Evolutionary conservation across 495 filamentous ascomycete species (phyloP), one percentile per base, ranked within the genome.

Genomic region (Penicillium manginii): DNA sequence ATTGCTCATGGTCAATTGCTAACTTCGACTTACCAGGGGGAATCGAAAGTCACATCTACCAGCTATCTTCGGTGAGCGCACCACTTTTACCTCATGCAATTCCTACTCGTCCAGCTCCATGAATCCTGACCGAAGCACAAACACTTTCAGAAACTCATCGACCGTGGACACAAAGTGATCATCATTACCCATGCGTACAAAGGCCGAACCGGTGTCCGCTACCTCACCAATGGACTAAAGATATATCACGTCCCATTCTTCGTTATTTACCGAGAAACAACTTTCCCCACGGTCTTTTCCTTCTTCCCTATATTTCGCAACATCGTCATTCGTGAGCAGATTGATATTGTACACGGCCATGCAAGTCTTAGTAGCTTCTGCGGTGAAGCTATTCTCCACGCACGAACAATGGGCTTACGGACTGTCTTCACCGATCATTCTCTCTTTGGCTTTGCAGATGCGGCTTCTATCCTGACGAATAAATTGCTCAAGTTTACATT

Each of bases 341-440:
- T 98, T 61, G 88, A 98, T 64, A 98, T 98, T 61, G 94, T 98
- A 1, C 94, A 98, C 74, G 96, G 96, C 29, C 94, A 98, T 76
- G 93, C 84, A 19, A 94, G 90, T 69, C 75, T 98, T 57, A 96
- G 91, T 61, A 96, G 84, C 67, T 81, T 98, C 48, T 97, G 94
- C 66, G 91, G 93, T 64, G 94, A 98, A 75, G 93, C 91, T 19
- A 96, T 98, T 59, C 78, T 98, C 22, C 94, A 98, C 76, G 94
- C 90, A 1, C 83, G 94, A 53, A 98, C 96, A 2, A 98, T 98
- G 94, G 92, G 96, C 2, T 68, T 98, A 57, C 85, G 91, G 40
- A 97, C 94, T 0, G 93, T 96, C 32, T 98, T 97, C 66, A 98
- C 94, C 3, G 94, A 98, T 73, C 94, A 98, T 73, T 96, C 91